Evolutionary conservation across 1,284 basidiomycete species (phyloP).

Genomic region (Somion occarium): DNA sequence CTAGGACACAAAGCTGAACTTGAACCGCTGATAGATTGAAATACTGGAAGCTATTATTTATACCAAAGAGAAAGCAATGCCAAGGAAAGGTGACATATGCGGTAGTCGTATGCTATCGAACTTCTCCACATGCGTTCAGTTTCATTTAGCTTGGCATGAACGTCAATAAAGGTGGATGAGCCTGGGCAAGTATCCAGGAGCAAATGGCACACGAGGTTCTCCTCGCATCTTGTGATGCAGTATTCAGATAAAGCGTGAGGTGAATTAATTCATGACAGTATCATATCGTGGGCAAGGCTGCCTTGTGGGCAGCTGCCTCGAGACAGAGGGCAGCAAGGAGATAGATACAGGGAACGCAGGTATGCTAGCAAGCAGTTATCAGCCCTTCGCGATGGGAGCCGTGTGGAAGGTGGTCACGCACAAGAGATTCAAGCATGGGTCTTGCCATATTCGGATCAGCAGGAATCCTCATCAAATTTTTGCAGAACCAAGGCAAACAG

Average conservation of each 20-base stretch:
- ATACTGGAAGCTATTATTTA: neutral
- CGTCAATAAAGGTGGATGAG: neutral
- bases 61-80: neutral
- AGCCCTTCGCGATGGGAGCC: neutral
- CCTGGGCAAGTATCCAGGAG: neutral
- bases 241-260: neutral
- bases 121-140: neutral
- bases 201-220: neutral
- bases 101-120: neutral
- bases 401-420: neutral
- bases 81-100: neutral
- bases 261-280: no score
- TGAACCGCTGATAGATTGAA: neutral
- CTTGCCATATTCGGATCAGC: no score
- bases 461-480: no score
- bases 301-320: no score
- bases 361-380: neutral
- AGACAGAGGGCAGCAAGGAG: no score
- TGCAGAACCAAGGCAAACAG: no score
- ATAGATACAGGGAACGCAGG: neutral
- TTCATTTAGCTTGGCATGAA: neutral
- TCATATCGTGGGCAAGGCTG: no score
- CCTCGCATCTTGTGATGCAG: neutral
- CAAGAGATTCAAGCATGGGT: neutral
- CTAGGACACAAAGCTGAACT: constrained; percentile 1